Evolutionary conservation across 805 yeast genomes (phyloP).

Genomic region (Citeromyces nyonsensis): DNA sequence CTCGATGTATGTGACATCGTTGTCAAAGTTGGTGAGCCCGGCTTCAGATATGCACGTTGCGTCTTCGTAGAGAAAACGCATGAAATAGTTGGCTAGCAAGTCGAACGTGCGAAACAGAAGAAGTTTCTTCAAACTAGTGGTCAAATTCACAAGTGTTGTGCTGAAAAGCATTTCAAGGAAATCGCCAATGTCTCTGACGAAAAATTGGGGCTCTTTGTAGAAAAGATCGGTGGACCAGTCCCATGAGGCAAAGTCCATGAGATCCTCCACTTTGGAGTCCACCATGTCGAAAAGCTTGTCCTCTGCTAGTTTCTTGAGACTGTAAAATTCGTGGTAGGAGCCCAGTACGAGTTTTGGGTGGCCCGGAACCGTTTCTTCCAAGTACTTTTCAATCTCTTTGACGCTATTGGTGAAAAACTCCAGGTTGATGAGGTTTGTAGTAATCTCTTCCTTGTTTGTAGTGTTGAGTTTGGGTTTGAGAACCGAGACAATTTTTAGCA

Average conservation of each 20-base stretch:
- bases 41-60: conserved; percentile 42
- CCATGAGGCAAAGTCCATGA: conserved; percentile 73
- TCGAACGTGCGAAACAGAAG: conserved; percentile 83
- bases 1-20: conserved; percentile 71
- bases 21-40: conserved; percentile 59
- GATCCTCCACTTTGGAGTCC: conserved; percentile 63
- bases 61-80: conserved; percentile 33
- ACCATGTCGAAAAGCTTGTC: conserved; percentile 69
- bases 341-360: conserved; percentile 18
- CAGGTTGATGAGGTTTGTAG: conserved; percentile 78
- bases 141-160: conserved; percentile 71
- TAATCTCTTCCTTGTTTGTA: conserved; percentile 74
- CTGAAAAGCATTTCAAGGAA: conserved; percentile 76
- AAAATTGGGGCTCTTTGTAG: conserved; percentile 51
- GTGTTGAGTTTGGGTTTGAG: conserved; percentile 48
- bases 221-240: conserved; percentile 53
- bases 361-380: conserved; percentile 8
- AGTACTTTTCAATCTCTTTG: conserved; percentile 40
- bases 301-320: conserved; percentile 60
- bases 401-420: conserved; percentile 77
- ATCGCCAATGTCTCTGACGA: conserved; percentile 71
- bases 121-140: conserved; percentile 59
- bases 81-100: conserved; percentile 58
- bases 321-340: conserved; percentile 30
- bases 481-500: conserved; percentile 44